Base-by-base conservation (phyloP, 208 protist genomes). In the Naegleria fowleri region DNA sequence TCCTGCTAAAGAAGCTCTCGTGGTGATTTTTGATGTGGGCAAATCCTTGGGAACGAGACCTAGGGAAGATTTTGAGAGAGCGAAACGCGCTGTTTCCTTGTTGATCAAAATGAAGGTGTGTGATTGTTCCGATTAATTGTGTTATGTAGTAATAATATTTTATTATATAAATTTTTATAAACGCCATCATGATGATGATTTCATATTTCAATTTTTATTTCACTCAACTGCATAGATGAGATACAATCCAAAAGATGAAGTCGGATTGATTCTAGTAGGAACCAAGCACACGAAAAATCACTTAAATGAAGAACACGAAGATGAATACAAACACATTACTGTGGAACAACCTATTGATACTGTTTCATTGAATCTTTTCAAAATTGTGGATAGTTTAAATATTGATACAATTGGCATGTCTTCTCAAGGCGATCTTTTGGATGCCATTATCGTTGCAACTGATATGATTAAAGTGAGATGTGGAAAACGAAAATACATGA, bases 381-480 rank as follows among this genome's bases (percentile, higher is more conserved):
- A 67, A 58, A 87, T 89, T n/a, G 75, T 94, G 25, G 33, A 58
- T 91, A 39, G 87, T 83, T 7, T 90, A 39, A 29, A 22, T 91
- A 67, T 36, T 36, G 59, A 76, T 52, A 15, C 33, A 33, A 48
- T 41, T 52, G 51, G 85, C 2, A 55, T 25, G n/a, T 95, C 83
- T 43, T 0, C 83, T 25, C 5, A 86, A 22, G 16, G 86, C 40
- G 95, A 96, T 91, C 92, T 98, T 29, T 90, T 98, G 5, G 97
- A 98, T 79, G 95, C 95, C 0, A 90, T 98, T 3, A 90, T 94
- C 38, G 94, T 98, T 22, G 96, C 94, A 52, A 93, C 93, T 40
- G 92, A 97, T 19, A 48, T 98, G 58, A 91, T 98, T 38, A 91
- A 95, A n/a, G 93, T 93, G 40, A 91, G 93, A 43, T 94, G 92